These are phyloP conservation scores for Knoxia roxburghii DNA, from an alignment of 257 asterid species.

Conservation along the genomic window DNA sequence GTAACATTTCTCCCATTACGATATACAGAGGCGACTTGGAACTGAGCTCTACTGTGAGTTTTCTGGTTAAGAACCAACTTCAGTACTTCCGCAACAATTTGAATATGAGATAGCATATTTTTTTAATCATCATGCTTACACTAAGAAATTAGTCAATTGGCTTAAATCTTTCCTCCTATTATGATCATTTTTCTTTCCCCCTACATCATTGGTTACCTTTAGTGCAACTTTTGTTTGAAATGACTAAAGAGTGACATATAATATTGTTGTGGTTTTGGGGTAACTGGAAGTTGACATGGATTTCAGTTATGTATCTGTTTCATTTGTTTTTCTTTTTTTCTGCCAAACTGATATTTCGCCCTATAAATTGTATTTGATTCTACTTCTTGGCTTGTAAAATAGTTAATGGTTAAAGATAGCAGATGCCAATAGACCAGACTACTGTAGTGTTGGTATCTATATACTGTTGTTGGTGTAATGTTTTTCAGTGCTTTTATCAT, in stretches of 20 bases:
- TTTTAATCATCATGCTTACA: background rate
- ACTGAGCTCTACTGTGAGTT: constrained; percentile 57
- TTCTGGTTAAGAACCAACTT: constrained; percentile 49
- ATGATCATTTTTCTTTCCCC: background rate
- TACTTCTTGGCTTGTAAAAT: background rate
- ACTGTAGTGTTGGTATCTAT: too few species aligned
- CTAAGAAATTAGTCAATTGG: background rate
- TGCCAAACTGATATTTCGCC: too few species aligned
- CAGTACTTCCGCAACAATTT: background rate
- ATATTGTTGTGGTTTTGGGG: background rate
- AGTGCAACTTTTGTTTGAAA: background rate
- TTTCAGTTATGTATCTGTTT: background rate
- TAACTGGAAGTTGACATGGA: background rate
- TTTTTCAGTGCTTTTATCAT: constrained; percentile 77
- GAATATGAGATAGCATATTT: background rate
- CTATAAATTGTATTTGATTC: background rate
- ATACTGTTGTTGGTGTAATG: too few species aligned
- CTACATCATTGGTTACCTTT: background rate
- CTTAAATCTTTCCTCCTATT: background rate
- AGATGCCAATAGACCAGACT: too few species aligned
- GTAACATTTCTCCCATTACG: constrained; percentile 76
- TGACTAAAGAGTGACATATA: background rate
- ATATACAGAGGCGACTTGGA: constrained; percentile 82
- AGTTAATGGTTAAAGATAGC: background rate
- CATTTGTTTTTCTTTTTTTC: background rate